These are phyloP conservation scores for Pyricularia grisea DNA, from an alignment of 2,329 filamentous ascomycete genomes.

Conservation along the genomic window DNA sequence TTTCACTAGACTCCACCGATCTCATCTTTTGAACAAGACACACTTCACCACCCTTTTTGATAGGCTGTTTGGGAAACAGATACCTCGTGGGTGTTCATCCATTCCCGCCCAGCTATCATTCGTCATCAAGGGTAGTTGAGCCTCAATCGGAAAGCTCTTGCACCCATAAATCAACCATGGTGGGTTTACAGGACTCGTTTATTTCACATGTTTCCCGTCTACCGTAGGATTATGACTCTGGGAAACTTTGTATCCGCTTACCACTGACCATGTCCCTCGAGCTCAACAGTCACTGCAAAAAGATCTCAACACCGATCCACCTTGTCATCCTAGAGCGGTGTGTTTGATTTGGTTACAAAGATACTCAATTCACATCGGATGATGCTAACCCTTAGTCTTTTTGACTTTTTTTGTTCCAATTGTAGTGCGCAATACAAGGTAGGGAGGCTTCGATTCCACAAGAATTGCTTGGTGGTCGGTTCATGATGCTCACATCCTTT, in stretches of 20 bases:
- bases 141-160: background rate
- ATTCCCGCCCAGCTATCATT: background rate
- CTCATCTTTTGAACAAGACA: background rate
- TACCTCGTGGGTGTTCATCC: background rate
- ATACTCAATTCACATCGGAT: background rate
- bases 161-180: background rate
- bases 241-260: background rate
- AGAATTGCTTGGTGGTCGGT: background rate
- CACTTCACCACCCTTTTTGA: background rate
- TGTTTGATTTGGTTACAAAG: slow-evolving; percentile 21
- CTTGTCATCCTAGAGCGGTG: slow-evolving; percentile 79
- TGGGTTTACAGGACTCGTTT: background rate
- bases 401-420: background rate
- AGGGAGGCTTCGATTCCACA: slow-evolving; percentile 10
- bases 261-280: background rate
- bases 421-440: slow-evolving; percentile 86
- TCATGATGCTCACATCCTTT: slow-evolving; percentile 8
- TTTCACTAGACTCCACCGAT: background rate
- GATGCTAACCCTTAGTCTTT: slow-evolving; percentile 8
- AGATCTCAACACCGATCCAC: slow-evolving; percentile 64
- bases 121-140: background rate
- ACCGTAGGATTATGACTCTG: background rate
- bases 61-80: background rate
- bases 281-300: slow-evolving; percentile 43
- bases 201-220: background rate